Conservation (phyloP, 805 yeast genomes). For the Clavispora carvajalis region DNA sequence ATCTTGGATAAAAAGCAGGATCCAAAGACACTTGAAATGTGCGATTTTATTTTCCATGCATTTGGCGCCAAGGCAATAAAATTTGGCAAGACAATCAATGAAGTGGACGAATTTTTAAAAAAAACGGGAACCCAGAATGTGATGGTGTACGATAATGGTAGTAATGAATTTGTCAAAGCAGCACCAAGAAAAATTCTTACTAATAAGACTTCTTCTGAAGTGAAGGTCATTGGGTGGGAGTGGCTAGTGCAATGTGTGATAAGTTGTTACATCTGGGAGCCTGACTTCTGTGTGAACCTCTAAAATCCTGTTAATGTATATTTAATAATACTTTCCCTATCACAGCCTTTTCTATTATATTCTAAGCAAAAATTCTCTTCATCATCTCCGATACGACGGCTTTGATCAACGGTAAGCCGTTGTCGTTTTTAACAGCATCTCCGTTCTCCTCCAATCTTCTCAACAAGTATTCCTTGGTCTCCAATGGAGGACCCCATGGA, state of each 20-base stretch:
- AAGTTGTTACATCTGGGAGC: slow-evolving; percentile 29
- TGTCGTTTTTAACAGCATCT: slow-evolving; percentile 83
- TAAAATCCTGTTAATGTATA: not conserved
- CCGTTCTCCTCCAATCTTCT: slow-evolving; percentile 95
- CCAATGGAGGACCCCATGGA: slow-evolving; percentile 96
- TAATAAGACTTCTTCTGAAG: slow-evolving; percentile 1
- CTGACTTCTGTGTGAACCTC: slow-evolving; percentile 4
- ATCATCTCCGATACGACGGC: slow-evolving; percentile 35
- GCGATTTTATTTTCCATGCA: slow-evolving; percentile 41
- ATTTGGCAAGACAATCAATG: slow-evolving; percentile 4
- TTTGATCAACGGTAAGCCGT: slow-evolving; percentile 68
- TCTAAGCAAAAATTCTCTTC: slow-evolving; percentile 18
- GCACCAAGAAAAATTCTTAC: slow-evolving; percentile 1
- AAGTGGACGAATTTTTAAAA: slow-evolving; percentile 3
- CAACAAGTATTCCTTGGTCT: slow-evolving; percentile 82
- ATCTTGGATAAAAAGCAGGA: slow-evolving; percentile 29
- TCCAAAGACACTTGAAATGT: slow-evolving; percentile 26
- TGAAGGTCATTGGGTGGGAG: slow-evolving; percentile 47
- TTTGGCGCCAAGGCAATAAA: slow-evolving; percentile 36
- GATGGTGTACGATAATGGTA: slow-evolving; percentile 27
- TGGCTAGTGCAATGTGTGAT: slow-evolving; percentile 65
- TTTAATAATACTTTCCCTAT: not conserved
- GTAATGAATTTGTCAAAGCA: slow-evolving; percentile 5
- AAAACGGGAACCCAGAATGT: not conserved
- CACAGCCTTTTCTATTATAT: no score